phyloP scores from a whole-genome alignment of 2,329 filamentous ascomycete genomes.

The Biscogniauxia mediterranea region DNA sequence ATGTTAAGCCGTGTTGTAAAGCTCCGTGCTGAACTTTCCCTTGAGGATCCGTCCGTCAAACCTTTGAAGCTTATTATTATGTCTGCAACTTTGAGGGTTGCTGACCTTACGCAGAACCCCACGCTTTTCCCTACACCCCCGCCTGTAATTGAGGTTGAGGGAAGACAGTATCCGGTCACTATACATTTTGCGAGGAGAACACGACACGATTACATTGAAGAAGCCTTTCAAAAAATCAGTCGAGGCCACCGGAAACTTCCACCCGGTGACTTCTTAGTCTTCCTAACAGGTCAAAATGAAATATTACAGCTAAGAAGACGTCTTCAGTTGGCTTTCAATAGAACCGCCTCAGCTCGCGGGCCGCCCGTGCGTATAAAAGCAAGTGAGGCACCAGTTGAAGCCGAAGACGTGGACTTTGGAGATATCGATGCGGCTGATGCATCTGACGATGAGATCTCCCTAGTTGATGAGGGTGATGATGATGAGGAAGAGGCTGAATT shows the following conservation, averaged over 20 bases:
- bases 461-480: constrained; percentile 50
- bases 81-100: constrained; percentile 90
- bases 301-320: constrained; percentile 80
- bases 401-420: constrained; percentile 84
- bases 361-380: constrained; percentile 74
- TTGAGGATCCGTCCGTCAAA: constrained; percentile 81
- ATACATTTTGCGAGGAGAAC: constrained; percentile 85
- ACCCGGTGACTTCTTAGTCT: constrained; percentile 86
- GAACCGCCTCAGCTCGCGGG: constrained; percentile 54
- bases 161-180: constrained; percentile 86
- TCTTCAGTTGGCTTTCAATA: constrained; percentile 66
- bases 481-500: constrained; percentile 67
- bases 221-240: constrained; percentile 82
- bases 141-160: constrained; percentile 85
- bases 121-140: constrained; percentile 76
- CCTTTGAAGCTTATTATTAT: constrained; percentile 95
- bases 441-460: constrained; percentile 44
- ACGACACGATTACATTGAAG: constrained; percentile 83
- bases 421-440: constrained; percentile 64
- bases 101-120: constrained; percentile 83
- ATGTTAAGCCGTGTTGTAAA: constrained; percentile 94
- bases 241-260: constrained; percentile 88
- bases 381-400: constrained; percentile 74
- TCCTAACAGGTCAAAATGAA: constrained; percentile 90
- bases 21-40: constrained; percentile 70